These are phyloP conservation scores for Quercus lobata DNA, from an alignment of 331 rosid species.

Conservation along the genomic window DNA sequence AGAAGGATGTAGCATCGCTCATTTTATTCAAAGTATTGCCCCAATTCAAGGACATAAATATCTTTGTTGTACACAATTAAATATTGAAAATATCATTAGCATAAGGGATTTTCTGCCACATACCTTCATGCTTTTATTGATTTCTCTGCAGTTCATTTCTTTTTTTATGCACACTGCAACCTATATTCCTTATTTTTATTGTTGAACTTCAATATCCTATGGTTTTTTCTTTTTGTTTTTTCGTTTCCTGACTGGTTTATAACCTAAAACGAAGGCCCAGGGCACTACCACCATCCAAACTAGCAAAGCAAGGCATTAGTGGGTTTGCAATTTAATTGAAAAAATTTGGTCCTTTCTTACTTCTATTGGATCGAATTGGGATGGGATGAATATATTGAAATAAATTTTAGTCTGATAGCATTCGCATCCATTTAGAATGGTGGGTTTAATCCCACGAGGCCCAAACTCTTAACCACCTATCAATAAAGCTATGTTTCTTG, in stretches of 20 bases:
- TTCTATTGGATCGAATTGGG: too few relatives aligned
- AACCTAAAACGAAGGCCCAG: background rate
- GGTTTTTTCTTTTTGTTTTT: background rate
- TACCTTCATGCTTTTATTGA: background rate
- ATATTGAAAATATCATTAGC: background rate
- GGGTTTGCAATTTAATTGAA: too few relatives aligned
- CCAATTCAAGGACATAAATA: background rate
- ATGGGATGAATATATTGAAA: too few relatives aligned
- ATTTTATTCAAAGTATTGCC: too few relatives aligned
- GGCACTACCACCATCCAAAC: background rate
- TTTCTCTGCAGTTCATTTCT: background rate
- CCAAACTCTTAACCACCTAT: too few relatives aligned
- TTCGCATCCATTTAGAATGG: too few relatives aligned
- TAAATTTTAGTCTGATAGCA: too few relatives aligned
- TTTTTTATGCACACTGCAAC: background rate
- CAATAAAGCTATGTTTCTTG: too few relatives aligned
- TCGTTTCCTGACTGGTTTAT: background rate
- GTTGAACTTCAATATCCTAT: background rate
- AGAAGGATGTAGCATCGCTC: slow-evolving; percentile 1
- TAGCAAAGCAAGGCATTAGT: too few relatives aligned
- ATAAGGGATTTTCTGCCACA: background rate
- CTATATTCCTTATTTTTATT: background rate
- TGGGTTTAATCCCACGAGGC: too few relatives aligned
- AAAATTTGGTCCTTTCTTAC: too few relatives aligned
- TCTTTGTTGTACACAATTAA: background rate